A percentile compares a stretch with the other conserved stretches of the same genome.
Conservation (phyloP, 2,329 filamentous ascomycete species). For the Cladosporium sp. region DNA sequence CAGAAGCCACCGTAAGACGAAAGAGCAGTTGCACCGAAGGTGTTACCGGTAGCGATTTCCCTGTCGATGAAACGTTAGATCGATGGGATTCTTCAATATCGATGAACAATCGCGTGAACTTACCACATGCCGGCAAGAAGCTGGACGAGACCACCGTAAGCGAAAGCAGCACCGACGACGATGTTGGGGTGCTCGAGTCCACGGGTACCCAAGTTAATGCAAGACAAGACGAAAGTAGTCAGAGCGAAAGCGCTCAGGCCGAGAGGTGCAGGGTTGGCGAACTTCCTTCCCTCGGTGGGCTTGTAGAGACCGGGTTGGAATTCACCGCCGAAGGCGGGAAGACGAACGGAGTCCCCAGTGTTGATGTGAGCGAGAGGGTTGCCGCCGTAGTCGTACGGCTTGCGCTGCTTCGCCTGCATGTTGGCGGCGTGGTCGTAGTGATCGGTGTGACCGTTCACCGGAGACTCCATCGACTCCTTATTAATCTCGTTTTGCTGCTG, state of each 20-base stretch:
- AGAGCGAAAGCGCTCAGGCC: conserved; percentile 62
- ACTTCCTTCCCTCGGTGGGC: conserved; percentile 36
- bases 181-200: conserved; percentile 42
- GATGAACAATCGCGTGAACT: background rate
- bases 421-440: conserved; percentile 34
- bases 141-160: conserved; percentile 49
- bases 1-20: conserved; percentile 61
- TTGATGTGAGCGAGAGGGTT: conserved; percentile 49
- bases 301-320: conserved; percentile 50
- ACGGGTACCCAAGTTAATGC: conserved; percentile 45
- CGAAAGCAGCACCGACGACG: conserved; percentile 46
- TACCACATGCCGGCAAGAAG: conserved; percentile 51
- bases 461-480: conserved; percentile 9
- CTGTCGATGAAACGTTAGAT: conserved; percentile 22
- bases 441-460: conserved; percentile 25
- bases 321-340: conserved; percentile 49
- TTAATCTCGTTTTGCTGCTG: conserved; percentile 34
- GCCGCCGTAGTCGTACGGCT: conserved; percentile 48
- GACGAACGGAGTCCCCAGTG: conserved; percentile 46
- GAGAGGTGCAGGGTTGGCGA: conserved; percentile 58
- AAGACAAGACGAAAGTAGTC: conserved; percentile 58
- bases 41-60: conserved; percentile 58
- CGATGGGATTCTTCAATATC: background rate
- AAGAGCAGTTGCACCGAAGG: conserved; percentile 59
- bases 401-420: conserved; percentile 34